Base-by-base conservation (phyloP, 345 rosid genomes). In the Sisymbrium altissimum region DNA sequence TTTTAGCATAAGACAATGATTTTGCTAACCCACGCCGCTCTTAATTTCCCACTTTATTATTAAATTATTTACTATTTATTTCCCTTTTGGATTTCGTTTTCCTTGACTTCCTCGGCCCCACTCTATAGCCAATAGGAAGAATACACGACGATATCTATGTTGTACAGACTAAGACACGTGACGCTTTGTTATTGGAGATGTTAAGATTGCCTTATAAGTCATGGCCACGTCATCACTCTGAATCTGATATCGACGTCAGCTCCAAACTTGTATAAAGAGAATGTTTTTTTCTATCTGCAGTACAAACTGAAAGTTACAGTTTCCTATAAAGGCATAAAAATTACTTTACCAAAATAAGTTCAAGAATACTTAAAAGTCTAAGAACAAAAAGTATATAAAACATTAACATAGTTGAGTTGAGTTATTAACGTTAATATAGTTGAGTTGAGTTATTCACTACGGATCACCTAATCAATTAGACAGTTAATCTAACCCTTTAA, bases 11-110 rank as follows among this genome's bases (percentile, higher is more conserved):
- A 14, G 69, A 15, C 64, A 12, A 75, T 68, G 43, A 68, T 68
- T 68, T 75, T 75, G 50, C 74, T 61, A 68, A 61, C 64, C 55
- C 74, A 75, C 79, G 74, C 79, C 21, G 3, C 10, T 74, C 10
- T 46, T 3, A 41, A 10, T 62, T 33, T 55, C n/a, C 53, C 9
- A 13, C 29, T 53, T 53, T 56, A 17, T 36, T 8, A 7, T 36
- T 33, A 0, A 39, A n/a, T 35, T 27, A 6, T 35, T 48, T 61
- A 9, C n/a, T n/a, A 23, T 36, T 19, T 11, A 38, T n/a, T 39
- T 21, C 6, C 4, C 33, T 19, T 43, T 18, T 53, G 11, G 59
- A 14, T 52, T 18, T 33, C 52, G 74, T 13, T 27, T 32, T 18
- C 32, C 15, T 18, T 21, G 49, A 12, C 44, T 35, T 38, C 6